These are phyloP conservation scores for Thuidium tamariscinum DNA, from an alignment of 225 moss, liverwort and hornwort species.

Conservation along the genomic window DNA sequence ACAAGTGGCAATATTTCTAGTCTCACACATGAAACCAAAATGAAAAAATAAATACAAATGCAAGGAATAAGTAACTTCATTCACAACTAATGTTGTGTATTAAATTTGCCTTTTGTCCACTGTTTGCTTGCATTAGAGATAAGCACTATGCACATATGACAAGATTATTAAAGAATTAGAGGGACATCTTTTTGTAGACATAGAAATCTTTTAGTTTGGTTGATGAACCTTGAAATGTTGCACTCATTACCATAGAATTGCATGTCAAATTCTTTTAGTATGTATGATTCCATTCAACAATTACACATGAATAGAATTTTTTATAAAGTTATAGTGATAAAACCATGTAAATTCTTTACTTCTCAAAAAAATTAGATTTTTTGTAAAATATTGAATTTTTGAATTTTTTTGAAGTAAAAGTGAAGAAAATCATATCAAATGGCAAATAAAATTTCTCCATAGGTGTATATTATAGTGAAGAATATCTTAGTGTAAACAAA, in stretches of 20 bases:
- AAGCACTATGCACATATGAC: background rate
- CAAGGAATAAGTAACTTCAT: background rate
- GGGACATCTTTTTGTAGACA: background rate
- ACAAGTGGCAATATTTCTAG: background rate
- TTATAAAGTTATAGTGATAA: background rate
- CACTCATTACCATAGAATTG: background rate
- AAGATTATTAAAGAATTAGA: background rate
- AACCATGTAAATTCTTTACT: no score
- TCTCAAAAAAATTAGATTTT: no score
- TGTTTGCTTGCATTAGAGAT: background rate
- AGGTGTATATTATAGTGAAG: no score
- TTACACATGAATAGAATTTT: background rate
- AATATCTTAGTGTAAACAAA: no score
- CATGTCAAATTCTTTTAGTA: background rate
- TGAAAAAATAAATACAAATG: background rate
- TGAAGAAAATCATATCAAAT: no score
- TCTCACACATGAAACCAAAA: background rate
- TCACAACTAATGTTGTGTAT: background rate
- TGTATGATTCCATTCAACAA: background rate
- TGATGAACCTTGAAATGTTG: background rate
- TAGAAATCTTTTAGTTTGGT: background rate
- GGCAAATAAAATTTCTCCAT: no score
- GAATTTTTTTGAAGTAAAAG: no score
- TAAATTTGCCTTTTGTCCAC: fast-evolving
- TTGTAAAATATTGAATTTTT: no score